phyloP scores from a whole-genome alignment of 192 early-diverging fungal species.

The Entomortierella lignicola region DNA sequence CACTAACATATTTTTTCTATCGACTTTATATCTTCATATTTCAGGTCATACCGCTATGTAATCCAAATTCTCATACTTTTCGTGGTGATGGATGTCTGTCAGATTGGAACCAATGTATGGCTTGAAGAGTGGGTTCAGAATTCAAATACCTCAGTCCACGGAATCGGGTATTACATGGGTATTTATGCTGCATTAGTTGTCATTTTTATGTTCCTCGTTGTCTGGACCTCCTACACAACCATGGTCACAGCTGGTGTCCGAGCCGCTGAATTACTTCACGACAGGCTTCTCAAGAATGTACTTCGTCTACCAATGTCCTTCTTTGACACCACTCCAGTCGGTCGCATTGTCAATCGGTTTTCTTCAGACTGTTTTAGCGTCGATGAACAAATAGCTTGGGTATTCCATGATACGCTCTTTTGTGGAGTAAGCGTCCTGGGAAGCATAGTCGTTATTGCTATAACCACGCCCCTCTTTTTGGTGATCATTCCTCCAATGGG shows the following conservation, averaged over 20 bases:
- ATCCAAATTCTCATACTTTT: constrained; percentile 8
- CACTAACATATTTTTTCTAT: too few species aligned
- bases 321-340: constrained; percentile 80
- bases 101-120: constrained; percentile 40
- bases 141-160: neutral
- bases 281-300: constrained; percentile 38
- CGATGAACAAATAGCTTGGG: constrained; percentile 62
- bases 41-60: constrained; percentile 3
- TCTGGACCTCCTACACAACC: constrained; percentile 20
- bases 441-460: constrained; percentile 57
- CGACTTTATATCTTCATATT: neutral
- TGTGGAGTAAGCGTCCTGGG: constrained; percentile 56
- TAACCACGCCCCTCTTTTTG: constrained; percentile 62
- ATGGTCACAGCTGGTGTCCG: constrained; percentile 40
- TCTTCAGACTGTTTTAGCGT: constrained; percentile 83
- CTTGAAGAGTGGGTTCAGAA: constrained; percentile 20
- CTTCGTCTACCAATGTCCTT: constrained; percentile 69
- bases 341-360: constrained; percentile 88
- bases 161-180: constrained; percentile 54
- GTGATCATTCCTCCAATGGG: constrained; percentile 26
- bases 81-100: constrained; percentile 18
- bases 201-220: constrained; percentile 19
- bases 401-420: constrained; percentile 57
- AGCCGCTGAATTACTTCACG: constrained; percentile 37
- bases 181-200: constrained; percentile 43